Evolutionary conservation across 768 basidiomycete genomes (phyloP).

Genomic region (Tylopilus intermedius): DNA sequence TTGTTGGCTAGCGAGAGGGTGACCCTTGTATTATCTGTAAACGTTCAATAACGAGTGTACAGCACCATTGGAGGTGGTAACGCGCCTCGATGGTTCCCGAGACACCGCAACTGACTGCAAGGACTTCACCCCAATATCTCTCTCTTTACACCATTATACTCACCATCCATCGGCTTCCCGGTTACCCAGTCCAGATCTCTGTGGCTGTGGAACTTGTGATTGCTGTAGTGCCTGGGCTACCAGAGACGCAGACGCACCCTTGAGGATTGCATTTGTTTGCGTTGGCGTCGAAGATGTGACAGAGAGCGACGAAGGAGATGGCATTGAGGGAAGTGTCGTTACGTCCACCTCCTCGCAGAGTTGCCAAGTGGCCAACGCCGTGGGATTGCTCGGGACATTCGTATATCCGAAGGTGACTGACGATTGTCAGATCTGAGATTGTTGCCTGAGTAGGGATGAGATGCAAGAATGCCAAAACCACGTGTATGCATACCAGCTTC

Average conservation of each 20-base stretch:
- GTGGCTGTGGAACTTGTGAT: slow-evolving; percentile 31
- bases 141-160: slow-evolving; percentile 95
- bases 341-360: slow-evolving; percentile 76
- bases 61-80: background rate
- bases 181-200: slow-evolving; percentile 47
- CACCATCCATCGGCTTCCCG: slow-evolving; percentile 90
- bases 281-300: slow-evolving; percentile 68
- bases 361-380: slow-evolving; percentile 70
- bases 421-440: slow-evolving; percentile 87
- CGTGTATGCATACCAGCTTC: slow-evolving; percentile 59
- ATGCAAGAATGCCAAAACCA: background rate
- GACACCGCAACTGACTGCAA: slow-evolving; percentile 73
- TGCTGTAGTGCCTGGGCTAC: slow-evolving; percentile 65
- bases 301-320: slow-evolving; percentile 45
- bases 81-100: slow-evolving; percentile 73
- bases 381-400: slow-evolving; percentile 79
- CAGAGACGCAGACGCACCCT: slow-evolving; percentile 52
- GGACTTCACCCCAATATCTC: slow-evolving; percentile 87
- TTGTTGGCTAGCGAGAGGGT: slow-evolving; percentile 59
- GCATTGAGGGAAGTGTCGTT: slow-evolving; percentile 42
- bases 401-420: slow-evolving; percentile 79
- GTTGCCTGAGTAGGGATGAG: slow-evolving; percentile 54
- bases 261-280: slow-evolving; percentile 51
- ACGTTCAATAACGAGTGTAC: background rate
- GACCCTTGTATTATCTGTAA: slow-evolving; percentile 70